Base-by-base conservation (phyloP, 164 flowering plant genomes). In the Aristolochia californica region DNA sequence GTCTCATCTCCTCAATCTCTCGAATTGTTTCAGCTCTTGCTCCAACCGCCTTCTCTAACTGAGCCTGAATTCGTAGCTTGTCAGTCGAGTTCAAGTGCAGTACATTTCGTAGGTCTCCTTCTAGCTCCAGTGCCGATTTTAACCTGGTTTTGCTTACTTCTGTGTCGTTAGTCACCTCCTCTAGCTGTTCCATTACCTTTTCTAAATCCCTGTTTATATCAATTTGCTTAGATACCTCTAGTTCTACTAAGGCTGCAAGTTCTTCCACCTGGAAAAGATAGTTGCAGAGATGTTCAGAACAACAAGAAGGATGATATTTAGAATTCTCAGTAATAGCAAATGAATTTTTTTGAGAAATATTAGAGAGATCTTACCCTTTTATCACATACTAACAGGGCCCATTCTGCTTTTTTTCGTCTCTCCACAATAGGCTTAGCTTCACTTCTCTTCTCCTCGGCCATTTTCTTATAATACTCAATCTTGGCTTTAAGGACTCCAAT, bases 1-100 rank as follows among this genome's bases (percentile, higher is more conserved):
- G 50, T 28, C 84, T 61, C 53, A 81, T 34, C 57, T 75, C 72
- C 55, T 86, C 84, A 1, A 86, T 82, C 59, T 78, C 80, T 22
- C 62, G 59, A 0, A 77, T 68, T 62, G 66, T 72, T 16, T 77
- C 78, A 1, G 67, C 73, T 64, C 80, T 75, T 21, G 63, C 44
- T 0, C 14, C 45, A 8, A 66, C 72, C 18, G 78, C 74, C 21
- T 71, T 76, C 69, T 80, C 80, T 20, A 86, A 56, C 10, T 67
- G 73, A 1, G 73, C 58, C 58, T 78, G 85, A 0, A 64, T 66
- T 3, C 56, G 60, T 7, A 57, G 49, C 66, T 62, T 82, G 13
- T 78, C 73, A 17, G 59, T 23, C 0, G 75, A 65, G 13, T 78
- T 72, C n/a, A 22, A 15, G 5, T 60, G 75, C 21, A 80, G 77